Evolutionary conservation across 495 filamentous ascomycete genomes (phyloP).

Genomic region (Lasiosphaeria hispida): DNA sequence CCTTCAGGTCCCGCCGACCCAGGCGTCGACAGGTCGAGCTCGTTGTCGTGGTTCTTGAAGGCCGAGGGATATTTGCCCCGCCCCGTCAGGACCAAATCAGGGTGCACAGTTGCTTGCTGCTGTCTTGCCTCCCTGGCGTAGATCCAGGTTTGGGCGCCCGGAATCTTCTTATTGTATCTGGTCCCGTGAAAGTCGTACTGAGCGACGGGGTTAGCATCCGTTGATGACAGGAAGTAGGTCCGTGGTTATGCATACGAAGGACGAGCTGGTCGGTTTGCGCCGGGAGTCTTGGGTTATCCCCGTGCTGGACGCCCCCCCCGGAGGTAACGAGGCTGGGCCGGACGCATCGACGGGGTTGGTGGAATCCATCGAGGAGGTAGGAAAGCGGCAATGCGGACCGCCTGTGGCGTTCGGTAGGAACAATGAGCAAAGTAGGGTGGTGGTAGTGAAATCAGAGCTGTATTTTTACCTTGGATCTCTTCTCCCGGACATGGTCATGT

Average conservation of each 20-base stretch:
- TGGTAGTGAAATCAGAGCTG: background rate
- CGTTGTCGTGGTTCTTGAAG: no score
- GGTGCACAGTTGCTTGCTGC: no score
- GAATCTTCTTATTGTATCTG: no score
- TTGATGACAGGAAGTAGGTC: background rate
- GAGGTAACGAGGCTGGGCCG: background rate
- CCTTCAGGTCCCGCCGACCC: no score
- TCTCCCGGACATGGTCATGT: background rate
- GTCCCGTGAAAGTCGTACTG: no score
- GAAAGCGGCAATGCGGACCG: background rate
- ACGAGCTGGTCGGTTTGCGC: background rate
- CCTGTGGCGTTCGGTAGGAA: no score
- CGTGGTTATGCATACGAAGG: constrained; percentile 2
- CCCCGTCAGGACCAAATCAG: no score
- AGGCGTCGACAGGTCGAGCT: no score
- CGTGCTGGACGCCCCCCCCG: background rate
- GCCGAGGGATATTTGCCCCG: no score
- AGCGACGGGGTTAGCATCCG: background rate
- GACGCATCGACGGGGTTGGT: background rate
- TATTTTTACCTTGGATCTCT: background rate
- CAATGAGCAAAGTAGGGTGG: background rate
- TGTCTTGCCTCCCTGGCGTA: no score
- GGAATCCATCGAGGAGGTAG: constrained; percentile 3
- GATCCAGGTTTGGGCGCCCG: no score
- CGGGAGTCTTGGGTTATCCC: background rate